phyloP scores from a whole-genome alignment of 352 stramenopile genomes.

The Pythium angustatum region DNA sequence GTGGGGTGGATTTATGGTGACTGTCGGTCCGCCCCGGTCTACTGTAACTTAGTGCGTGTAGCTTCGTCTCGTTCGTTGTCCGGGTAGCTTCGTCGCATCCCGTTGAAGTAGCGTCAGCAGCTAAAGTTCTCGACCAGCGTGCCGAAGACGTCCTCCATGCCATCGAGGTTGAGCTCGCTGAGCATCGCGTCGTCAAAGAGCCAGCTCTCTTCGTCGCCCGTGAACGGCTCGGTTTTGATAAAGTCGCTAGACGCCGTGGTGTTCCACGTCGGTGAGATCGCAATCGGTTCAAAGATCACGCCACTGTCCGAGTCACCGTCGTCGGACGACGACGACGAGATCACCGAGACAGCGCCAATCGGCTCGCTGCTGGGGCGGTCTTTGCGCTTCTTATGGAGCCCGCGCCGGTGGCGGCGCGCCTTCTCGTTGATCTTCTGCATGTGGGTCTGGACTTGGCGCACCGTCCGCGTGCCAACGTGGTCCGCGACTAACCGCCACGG shows the following conservation, averaged over 20 bases:
- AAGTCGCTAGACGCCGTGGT: background rate
- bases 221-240: constrained; percentile 9
- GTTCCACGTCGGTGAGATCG: constrained; percentile 15
- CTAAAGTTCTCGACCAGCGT: constrained; percentile 17
- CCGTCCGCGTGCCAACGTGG: constrained; percentile 26
- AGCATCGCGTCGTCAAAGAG: constrained; percentile 20
- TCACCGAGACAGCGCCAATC: constrained; percentile 14
- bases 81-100: background rate
- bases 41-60: background rate
- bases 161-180: constrained; percentile 22
- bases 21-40: no score
- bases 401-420: constrained; percentile 19
- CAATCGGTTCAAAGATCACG: constrained; percentile 26
- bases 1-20: no score
- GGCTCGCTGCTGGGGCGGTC: constrained; percentile 17
- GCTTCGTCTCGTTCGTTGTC: background rate
- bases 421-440: constrained; percentile 32
- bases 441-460: constrained; percentile 31
- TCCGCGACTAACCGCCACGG: constrained; percentile 23
- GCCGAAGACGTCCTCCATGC: constrained; percentile 21
- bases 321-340: constrained; percentile 12
- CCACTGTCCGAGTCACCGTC: constrained; percentile 16
- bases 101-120: constrained; percentile 8
- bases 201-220: background rate
- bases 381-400: constrained; percentile 25